These are phyloP conservation scores for Arthrobotrys entomopaga DNA, from an alignment of 2,329 filamentous ascomycete species.

Conservation along the genomic window DNA sequence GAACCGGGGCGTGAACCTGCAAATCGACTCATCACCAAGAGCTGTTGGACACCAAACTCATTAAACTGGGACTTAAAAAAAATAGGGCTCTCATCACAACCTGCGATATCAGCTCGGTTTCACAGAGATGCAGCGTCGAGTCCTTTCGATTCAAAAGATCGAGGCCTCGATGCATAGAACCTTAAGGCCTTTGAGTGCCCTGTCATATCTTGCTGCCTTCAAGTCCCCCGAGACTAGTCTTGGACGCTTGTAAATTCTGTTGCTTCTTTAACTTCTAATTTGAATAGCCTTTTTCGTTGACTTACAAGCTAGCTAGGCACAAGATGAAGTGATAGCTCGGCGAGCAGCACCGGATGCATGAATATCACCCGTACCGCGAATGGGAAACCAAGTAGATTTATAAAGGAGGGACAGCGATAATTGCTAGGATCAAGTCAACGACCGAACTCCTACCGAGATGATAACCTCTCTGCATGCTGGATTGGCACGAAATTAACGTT, in stretches of 20 bases:
- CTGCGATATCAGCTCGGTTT: background rate
- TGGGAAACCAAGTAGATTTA: slow-evolving; percentile 12
- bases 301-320: slow-evolving; percentile 17
- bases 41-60: too few relatives aligned
- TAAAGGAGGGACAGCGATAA: slow-evolving; percentile 10
- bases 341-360: slow-evolving; percentile 19
- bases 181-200: background rate
- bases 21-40: too few relatives aligned
- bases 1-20: too few relatives aligned
- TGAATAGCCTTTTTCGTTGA: background rate
- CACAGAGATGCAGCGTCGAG: background rate
- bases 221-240: too few relatives aligned
- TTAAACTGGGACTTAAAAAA: too few relatives aligned
- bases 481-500: slow-evolving; percentile 19
- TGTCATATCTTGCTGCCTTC: background rate
- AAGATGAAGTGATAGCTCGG: slow-evolving; percentile 24
- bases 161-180: too few relatives aligned
- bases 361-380: slow-evolving; percentile 12
- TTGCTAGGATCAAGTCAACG: too few relatives aligned
- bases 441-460: too few relatives aligned
- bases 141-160: too few relatives aligned
- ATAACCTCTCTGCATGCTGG: slow-evolving; percentile 17
- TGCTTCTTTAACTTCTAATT: slow-evolving; percentile 1
- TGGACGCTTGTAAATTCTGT: slow-evolving; percentile 13
- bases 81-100: too few relatives aligned